A percentile compares a stretch with the other conserved stretches of the same genome.
These are phyloP conservation scores for Leccinum disarticulatum DNA, from an alignment of 768 basidiomycete species.

Conservation along the genomic window DNA sequence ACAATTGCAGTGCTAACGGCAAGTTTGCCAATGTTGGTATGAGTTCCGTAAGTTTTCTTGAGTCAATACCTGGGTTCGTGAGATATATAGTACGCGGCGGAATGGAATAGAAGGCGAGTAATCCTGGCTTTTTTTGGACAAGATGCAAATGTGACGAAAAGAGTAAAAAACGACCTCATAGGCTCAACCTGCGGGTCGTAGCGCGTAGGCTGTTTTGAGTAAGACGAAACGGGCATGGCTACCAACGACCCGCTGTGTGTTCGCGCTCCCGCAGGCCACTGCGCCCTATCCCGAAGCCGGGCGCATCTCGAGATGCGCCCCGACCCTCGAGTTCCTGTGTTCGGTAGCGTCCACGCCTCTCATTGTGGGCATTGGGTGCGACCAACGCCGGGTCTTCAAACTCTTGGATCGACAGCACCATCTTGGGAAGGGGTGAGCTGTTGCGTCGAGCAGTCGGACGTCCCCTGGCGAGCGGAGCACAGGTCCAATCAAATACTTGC, in stretches of 20 bases:
- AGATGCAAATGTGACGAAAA: constrained; percentile 20
- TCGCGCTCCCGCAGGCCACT: constrained; percentile 57
- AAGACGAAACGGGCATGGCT: constrained; percentile 2
- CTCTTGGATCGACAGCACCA: constrained; percentile 38
- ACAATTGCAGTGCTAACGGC: constrained; percentile 33
- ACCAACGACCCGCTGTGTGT: constrained; percentile 32
- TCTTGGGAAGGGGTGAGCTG: constrained; percentile 57
- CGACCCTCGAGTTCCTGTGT: constrained; percentile 52
- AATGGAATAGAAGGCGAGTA: constrained; percentile 28
- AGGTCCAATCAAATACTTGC: constrained; percentile 48
- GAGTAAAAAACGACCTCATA: constrained; percentile 20
- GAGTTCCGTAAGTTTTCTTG: constrained; percentile 35
- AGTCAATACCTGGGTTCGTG: constrained; percentile 30
- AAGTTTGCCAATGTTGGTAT: constrained; percentile 31
- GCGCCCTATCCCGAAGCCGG: constrained; percentile 63
- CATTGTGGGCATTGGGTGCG: constrained; percentile 21
- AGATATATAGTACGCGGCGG: constrained; percentile 36
- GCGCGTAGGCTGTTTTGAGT: constrained; percentile 13
- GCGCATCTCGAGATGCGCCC: constrained; percentile 45
- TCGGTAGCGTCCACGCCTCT: constrained; percentile 53
- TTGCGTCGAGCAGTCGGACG: constrained; percentile 52
- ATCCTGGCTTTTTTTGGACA: constrained; percentile 31
- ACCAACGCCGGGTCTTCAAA: constrained; percentile 33
- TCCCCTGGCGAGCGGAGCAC: constrained; percentile 40
- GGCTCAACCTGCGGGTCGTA: constrained; percentile 22